phyloP scores from a whole-genome alignment of 306 rosid genomes.

The Carpinus viminea region DNA sequence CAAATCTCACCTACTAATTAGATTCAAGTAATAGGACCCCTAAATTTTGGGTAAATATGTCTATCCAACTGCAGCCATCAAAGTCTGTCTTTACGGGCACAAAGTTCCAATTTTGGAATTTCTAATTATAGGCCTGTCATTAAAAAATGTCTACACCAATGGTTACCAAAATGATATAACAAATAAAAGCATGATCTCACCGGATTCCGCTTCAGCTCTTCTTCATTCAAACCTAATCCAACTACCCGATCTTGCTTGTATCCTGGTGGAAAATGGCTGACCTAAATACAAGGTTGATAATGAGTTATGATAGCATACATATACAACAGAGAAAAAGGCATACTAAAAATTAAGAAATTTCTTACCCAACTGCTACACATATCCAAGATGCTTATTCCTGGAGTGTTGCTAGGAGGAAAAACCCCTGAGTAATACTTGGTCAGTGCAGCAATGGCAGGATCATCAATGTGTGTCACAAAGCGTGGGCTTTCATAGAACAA shows the following conservation, averaged over 20 bases:
- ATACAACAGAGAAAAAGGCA: conserved; percentile 7
- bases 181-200: conserved; percentile 35
- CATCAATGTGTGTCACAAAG: conserved; percentile 85
- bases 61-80: not conserved
- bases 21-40: not conserved
- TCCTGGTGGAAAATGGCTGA: conserved; percentile 84
- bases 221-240: conserved; percentile 82
- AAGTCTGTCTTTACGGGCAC: not conserved
- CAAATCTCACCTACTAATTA: not conserved
- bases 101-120: not conserved
- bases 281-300: conserved; percentile 44
- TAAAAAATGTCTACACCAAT: not conserved
- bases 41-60: not conserved
- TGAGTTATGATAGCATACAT: conserved; percentile 3
- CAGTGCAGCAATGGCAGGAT: conserved; percentile 72
- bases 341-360: conserved; percentile 13
- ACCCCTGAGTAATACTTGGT: conserved; percentile 68
- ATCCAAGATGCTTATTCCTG: conserved; percentile 72
- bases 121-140: not conserved
- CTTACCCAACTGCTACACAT: conserved; percentile 92
- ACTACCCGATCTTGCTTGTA: conserved; percentile 75
- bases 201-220: conserved; percentile 71
- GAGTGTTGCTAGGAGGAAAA: conserved; percentile 71
- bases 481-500: conserved; percentile 76
- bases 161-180: conserved; percentile 5